A percentile compares a stretch with the other conserved stretches of the same genome.
phyloP scores from a whole-genome alignment of 176 grass and related monocot species.

The Sorghum bicolor region DNA sequence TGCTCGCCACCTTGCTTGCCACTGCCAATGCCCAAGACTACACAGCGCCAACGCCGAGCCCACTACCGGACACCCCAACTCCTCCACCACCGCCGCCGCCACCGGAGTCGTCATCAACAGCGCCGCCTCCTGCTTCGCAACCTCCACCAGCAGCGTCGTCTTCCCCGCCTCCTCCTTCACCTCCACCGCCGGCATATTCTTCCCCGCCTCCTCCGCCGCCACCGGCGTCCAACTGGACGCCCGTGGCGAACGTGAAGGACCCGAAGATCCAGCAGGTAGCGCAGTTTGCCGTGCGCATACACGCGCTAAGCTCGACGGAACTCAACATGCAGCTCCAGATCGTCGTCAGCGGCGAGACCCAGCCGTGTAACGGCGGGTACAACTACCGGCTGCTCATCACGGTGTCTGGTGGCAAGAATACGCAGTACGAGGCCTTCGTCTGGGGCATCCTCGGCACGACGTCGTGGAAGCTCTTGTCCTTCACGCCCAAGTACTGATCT shows the following conservation, averaged over 20 bases:
- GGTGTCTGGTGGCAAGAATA: background rate
- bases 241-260: conserved; percentile 28
- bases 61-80: background rate
- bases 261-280: conserved; percentile 17
- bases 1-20: background rate
- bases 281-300: conserved; percentile 27
- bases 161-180: background rate
- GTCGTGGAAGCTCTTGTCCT: conserved; percentile 33
- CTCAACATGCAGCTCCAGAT: background rate
- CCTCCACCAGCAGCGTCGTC: background rate
- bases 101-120: background rate
- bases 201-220: background rate
- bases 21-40: background rate
- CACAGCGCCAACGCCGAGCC: background rate
- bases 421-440: background rate
- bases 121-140: background rate
- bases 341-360: conserved; percentile 25
- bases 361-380: conserved; percentile 18
- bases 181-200: background rate
- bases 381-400: conserved; percentile 29
- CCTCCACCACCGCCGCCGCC: background rate
- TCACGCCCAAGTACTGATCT: conserved; percentile 4
- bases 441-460: conserved; percentile 32
- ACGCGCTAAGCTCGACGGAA: background rate
- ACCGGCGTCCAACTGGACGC: conserved; percentile 15